Evolutionary conservation across 768 basidiomycete genomes (phyloP).

Genomic region (Suillus lakei): DNA sequence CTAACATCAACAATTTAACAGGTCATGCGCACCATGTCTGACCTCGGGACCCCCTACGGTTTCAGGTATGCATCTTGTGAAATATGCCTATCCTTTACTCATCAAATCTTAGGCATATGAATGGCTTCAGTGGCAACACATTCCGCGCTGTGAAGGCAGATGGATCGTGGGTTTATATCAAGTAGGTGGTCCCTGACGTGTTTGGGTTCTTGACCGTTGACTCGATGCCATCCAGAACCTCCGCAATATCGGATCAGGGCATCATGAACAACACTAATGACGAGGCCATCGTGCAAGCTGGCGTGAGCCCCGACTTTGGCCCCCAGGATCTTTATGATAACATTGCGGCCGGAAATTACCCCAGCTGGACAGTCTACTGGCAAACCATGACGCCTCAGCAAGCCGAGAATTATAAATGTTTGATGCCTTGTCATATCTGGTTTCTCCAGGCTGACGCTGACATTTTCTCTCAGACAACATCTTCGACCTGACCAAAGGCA

Average conservation of each 20-base stretch:
- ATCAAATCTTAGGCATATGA: slow-evolving; percentile 40
- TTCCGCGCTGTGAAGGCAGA: slow-evolving; percentile 50
- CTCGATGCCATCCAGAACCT: slow-evolving; percentile 25
- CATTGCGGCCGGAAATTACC: slow-evolving; percentile 56
- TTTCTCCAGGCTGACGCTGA: background rate
- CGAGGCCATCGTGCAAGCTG: slow-evolving; percentile 41
- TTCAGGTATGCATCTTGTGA: slow-evolving; percentile 26
- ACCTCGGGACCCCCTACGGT: slow-evolving; percentile 61
- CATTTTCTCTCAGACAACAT: slow-evolving; percentile 46
- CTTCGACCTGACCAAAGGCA: slow-evolving; percentile 52
- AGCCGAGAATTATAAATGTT: slow-evolving; percentile 51
- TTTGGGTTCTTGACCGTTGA: background rate
- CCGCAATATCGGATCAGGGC: slow-evolving; percentile 37
- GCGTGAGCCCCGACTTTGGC: slow-evolving; percentile 55
- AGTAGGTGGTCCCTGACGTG: slow-evolving; percentile 34
- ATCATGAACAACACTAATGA: slow-evolving; percentile 44
- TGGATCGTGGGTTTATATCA: slow-evolving; percentile 59
- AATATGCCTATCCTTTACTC: background rate
- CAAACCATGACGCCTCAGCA: slow-evolving; percentile 57
- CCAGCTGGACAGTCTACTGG: slow-evolving; percentile 62
- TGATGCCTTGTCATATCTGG: slow-evolving; percentile 9
- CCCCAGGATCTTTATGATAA: slow-evolving; percentile 58
- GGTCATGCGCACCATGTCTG: slow-evolving; percentile 55
- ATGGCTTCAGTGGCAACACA: slow-evolving; percentile 56
- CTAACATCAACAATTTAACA: slow-evolving; percentile 17